These are phyloP conservation scores for Pestalotiopsis fici DNA, from an alignment of 2,329 filamentous ascomycete species.

Conservation along the genomic window DNA sequence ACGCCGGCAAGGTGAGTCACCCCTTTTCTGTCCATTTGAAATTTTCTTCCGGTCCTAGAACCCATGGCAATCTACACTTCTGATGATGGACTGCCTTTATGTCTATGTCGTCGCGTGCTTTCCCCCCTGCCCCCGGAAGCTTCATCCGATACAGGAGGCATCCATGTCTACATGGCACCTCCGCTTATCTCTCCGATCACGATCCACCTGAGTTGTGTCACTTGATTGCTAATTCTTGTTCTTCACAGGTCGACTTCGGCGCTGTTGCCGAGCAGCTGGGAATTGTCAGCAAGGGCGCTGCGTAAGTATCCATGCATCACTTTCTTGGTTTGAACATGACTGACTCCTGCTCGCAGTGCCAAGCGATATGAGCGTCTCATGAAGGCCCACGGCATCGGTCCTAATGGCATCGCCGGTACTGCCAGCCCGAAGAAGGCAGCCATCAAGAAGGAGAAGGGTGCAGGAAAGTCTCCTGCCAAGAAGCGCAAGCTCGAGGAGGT, in stretches of 20 bases:
- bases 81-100: background rate
- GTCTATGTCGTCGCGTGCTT: background rate
- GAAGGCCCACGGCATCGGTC: conserved; percentile 54
- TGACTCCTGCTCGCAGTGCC: conserved; percentile 43
- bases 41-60: background rate
- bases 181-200: no score
- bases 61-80: background rate
- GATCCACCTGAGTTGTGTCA: background rate
- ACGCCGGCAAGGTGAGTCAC: conserved; percentile 56
- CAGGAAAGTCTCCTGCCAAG: conserved; percentile 22
- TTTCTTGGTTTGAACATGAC: background rate
- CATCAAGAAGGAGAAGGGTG: conserved; percentile 18
- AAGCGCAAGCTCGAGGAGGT: conserved; percentile 36
- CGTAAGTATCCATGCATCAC: conserved; percentile 52
- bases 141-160: no score
- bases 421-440: conserved; percentile 12
- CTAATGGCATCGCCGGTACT: conserved; percentile 24
- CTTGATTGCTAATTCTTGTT: conserved; percentile 7
- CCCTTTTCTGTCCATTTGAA: background rate
- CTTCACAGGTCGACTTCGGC: conserved; percentile 61
- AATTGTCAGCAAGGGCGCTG: conserved; percentile 67
- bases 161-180: no score
- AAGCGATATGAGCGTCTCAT: conserved; percentile 70
- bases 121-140: background rate
- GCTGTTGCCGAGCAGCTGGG: conserved; percentile 64